Evolutionary conservation across 1,139 yeast genomes (phyloP).

Genomic region (Debaryomyces nepalensis): DNA sequence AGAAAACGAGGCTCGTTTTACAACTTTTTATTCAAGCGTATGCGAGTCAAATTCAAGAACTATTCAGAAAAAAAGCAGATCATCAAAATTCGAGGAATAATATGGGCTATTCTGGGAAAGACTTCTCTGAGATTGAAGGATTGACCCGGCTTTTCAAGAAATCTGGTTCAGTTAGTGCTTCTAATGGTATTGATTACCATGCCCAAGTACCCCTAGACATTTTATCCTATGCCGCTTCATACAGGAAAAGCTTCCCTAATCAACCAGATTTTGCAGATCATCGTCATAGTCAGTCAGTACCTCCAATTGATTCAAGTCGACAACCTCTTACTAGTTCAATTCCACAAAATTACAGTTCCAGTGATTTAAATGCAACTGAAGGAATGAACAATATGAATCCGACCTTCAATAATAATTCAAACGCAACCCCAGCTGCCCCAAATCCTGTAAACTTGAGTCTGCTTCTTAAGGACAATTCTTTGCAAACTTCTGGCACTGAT

Average conservation of each 20-base stretch:
- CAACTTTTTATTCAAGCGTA: slow-evolving; percentile 65
- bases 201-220: slow-evolving; percentile 38
- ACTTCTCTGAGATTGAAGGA: slow-evolving; percentile 22
- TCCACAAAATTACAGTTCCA: neutral
- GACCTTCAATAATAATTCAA: neutral
- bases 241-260: slow-evolving; percentile 19
- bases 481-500: neutral
- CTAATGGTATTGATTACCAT: slow-evolving; percentile 19
- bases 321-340: neutral
- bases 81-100: slow-evolving; percentile 26
- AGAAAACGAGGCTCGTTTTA: slow-evolving; percentile 57
- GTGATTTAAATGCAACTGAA: neutral
- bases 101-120: slow-evolving; percentile 18
- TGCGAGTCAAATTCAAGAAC: slow-evolving; percentile 52
- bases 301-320: neutral
- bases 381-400: neutral
- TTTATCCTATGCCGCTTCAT: slow-evolving; percentile 42
- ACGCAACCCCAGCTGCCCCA: neutral
- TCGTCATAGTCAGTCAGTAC: slow-evolving; percentile 5
- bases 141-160: slow-evolving; percentile 19
- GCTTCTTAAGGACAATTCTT: slow-evolving; percentile 4
- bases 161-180: slow-evolving; percentile 12
- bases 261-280: slow-evolving; percentile 2
- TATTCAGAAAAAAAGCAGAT: slow-evolving; percentile 33
- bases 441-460: slow-evolving; percentile 1